Conservation (phyloP, 2,329 filamentous ascomycete species). For the Remersonia thermophila region DNA sequence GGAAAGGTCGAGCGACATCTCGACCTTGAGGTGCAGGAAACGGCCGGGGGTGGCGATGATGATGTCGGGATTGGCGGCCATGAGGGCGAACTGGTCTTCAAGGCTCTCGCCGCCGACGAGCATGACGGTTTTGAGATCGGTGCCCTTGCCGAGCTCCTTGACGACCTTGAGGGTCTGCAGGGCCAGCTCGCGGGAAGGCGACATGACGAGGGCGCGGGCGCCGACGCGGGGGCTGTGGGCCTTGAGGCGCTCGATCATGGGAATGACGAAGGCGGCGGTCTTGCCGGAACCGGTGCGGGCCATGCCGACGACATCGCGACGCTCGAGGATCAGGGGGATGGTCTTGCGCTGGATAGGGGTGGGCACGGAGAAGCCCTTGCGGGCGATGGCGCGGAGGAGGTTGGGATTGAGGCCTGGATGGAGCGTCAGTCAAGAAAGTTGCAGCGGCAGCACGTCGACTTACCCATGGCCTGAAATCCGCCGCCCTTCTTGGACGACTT, state of each 20-base stretch:
- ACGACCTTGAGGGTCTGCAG: constrained; percentile 93
- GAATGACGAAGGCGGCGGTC: constrained; percentile 94
- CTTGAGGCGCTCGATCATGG: constrained; percentile 91
- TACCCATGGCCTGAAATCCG: constrained; percentile 91
- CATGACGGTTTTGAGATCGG: constrained; percentile 79
- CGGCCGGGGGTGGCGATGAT: constrained; percentile 94
- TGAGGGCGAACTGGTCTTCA: constrained; percentile 86
- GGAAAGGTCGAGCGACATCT: constrained; percentile 86
- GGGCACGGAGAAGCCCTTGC: constrained; percentile 91
- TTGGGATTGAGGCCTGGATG: constrained; percentile 58
- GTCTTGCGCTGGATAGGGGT: constrained; percentile 97
- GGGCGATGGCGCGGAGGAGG: constrained; percentile 77
- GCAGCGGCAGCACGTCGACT: constrained; percentile 2
- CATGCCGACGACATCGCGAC: constrained; percentile 97
- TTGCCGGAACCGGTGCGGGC: constrained; percentile 97
- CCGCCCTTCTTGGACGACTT: constrained; percentile 87
- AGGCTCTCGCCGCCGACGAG: constrained; percentile 91
- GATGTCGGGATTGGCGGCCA: constrained; percentile 92
- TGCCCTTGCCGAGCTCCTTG: constrained; percentile 83
- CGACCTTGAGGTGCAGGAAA: constrained; percentile 91
- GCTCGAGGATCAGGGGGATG: constrained; percentile 79
- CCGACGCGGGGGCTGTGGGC: constrained; percentile 79
- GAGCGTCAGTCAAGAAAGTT: not conserved
- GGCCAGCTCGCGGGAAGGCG: constrained; percentile 85
- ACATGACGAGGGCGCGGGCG: constrained; percentile 74